Percentiles rank a stretch among this genome's conserved stretches.
phyloP scores from a whole-genome alignment of 2,329 filamentous ascomycete genomes.

The Sporothrix sp. region DNA sequence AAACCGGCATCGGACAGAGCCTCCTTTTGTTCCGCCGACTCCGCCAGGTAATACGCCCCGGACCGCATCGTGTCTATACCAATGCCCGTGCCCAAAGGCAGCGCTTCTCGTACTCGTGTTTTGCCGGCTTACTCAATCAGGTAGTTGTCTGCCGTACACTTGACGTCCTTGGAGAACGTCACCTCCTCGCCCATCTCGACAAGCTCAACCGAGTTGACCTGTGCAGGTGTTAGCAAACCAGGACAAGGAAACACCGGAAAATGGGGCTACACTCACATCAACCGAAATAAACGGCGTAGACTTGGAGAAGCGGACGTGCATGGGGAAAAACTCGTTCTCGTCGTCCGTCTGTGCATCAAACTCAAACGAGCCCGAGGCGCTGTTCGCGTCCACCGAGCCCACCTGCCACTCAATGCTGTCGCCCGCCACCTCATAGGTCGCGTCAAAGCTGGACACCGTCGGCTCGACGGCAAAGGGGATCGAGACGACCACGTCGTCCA shows the following conservation, averaged over 20 bases:
- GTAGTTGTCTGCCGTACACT: constrained; percentile 66
- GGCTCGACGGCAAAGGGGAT: constrained; percentile 88
- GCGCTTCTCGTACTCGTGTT: background rate
- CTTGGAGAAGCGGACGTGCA: constrained; percentile 86
- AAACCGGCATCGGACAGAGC: background rate
- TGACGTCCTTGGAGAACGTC: constrained; percentile 73
- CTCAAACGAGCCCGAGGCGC: constrained; percentile 79
- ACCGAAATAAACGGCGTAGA: constrained; percentile 80
- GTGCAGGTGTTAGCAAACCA: constrained; percentile 15
- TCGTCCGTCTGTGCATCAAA: constrained; percentile 84
- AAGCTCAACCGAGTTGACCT: constrained; percentile 60
- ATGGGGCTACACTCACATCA: constrained; percentile 61
- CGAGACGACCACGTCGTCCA: constrained; percentile 76
- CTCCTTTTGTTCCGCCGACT: constrained; percentile 3
- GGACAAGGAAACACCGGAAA: background rate
- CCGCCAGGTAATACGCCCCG: background rate
- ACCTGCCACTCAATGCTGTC: constrained; percentile 93
- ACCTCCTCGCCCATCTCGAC: constrained; percentile 70
- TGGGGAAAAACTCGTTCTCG: constrained; percentile 96
- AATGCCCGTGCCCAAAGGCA: no score
- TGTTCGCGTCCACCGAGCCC: constrained; percentile 73
- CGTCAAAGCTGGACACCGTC: constrained; percentile 83
- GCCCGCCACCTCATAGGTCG: constrained; percentile 85
- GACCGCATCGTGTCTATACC: constrained; percentile 8
- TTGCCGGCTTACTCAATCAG: constrained; percentile 53